These are phyloP conservation scores for Penicillium sp. DNA, from an alignment of 2,329 filamentous ascomycete genomes.

Conservation along the genomic window DNA sequence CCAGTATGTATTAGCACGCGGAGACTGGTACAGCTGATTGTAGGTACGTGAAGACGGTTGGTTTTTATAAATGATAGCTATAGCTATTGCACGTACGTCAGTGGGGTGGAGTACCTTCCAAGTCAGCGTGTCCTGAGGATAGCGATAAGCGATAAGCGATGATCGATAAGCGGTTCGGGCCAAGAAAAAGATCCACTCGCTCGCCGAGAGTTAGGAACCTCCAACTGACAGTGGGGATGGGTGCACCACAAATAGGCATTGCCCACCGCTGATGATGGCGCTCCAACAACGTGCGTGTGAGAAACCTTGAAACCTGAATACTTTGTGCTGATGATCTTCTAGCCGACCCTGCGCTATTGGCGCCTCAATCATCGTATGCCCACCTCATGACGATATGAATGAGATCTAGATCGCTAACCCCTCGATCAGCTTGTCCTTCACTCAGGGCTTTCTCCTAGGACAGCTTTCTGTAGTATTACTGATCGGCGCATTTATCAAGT, in stretches of 20 bases:
- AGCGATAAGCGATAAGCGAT: neutral
- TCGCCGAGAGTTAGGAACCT: slow-evolving; percentile 14
- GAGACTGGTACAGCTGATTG: neutral
- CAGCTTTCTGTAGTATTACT: slow-evolving; percentile 90
- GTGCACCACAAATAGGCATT: slow-evolving; percentile 20
- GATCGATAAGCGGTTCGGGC: slow-evolving; percentile 16
- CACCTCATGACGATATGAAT: slow-evolving; percentile 2
- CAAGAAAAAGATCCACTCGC: slow-evolving; percentile 18
- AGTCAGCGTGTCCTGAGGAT: slow-evolving; percentile 6
- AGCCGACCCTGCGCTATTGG: slow-evolving; percentile 32
- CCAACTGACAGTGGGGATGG: slow-evolving; percentile 22
- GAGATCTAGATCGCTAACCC: slow-evolving; percentile 20
- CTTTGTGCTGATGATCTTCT: slow-evolving; percentile 14
- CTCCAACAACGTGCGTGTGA: slow-evolving; percentile 32
- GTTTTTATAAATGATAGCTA: neutral
- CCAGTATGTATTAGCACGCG: neutral
- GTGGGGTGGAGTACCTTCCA: neutral
- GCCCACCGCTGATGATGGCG: slow-evolving; percentile 31
- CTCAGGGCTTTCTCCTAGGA: slow-evolving; percentile 87
- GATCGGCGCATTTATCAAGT: slow-evolving; percentile 95
- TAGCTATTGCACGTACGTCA: neutral
- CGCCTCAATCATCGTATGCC: slow-evolving; percentile 46
- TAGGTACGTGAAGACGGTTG: neutral
- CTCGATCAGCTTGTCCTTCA: slow-evolving; percentile 73
- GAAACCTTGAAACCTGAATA: neutral